These are phyloP conservation scores for Anaeramoeba ignava DNA, from an alignment of 78 protist species.

Conservation along the genomic window DNA sequence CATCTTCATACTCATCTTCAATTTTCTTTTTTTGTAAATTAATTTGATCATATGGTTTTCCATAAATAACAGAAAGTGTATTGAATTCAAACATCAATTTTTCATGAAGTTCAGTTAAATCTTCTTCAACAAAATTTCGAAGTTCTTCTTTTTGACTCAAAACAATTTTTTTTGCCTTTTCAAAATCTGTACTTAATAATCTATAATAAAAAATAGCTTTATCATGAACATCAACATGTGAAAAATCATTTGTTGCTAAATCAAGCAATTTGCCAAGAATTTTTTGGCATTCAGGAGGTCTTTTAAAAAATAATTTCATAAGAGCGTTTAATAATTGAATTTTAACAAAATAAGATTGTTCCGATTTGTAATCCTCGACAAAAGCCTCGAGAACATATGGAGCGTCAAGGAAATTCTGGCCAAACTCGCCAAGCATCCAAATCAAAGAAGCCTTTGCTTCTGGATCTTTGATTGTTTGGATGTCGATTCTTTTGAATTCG, in stretches of 20 bases:
- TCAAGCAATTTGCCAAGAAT: conserved; percentile 46
- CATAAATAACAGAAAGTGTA: conserved; percentile 58
- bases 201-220: conserved; percentile 69
- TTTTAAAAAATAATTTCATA: conserved; percentile 53
- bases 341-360: not conserved
- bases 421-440: conserved; percentile 78
- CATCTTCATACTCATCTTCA: not conserved
- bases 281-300: conserved; percentile 43
- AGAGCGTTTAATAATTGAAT: conserved; percentile 38
- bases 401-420: conserved; percentile 32
- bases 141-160: not conserved
- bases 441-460: too few relatives aligned
- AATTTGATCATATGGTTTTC: conserved; percentile 44
- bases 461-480: conserved; percentile 10
- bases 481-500: not conserved
- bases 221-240: conserved; percentile 71
- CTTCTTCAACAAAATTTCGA: conserved; percentile 15
- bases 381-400: conserved; percentile 68
- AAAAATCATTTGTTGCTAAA: conserved; percentile 17
- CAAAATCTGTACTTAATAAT: conserved; percentile 22
- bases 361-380: conserved; percentile 23
- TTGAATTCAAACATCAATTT: conserved; percentile 71
- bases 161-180: conserved; percentile 22
- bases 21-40: not conserved
- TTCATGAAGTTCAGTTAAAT: conserved; percentile 22